phyloP scores from a whole-genome alignment of 345 rosid genomes.

The Erucastrum elatum region DNA sequence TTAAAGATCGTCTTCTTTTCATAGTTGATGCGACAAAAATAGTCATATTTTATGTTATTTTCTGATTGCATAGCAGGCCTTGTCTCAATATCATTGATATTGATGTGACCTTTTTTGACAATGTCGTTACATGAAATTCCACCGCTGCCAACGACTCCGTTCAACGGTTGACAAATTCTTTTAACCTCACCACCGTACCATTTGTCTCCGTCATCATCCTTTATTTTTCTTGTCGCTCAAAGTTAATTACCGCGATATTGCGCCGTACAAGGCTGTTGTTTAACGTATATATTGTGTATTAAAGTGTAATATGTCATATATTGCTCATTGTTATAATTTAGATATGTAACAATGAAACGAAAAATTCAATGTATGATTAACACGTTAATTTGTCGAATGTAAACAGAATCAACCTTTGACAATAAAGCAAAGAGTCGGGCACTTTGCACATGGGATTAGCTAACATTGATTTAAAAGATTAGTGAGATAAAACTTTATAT shows the following conservation, averaged over 20 bases:
- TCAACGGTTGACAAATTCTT: no score
- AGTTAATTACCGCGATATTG: background rate
- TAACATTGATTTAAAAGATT: slow-evolving; percentile 12
- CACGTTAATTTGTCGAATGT: slow-evolving; percentile 3
- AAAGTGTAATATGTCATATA: background rate
- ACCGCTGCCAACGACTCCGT: no score
- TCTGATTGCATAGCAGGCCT: no score
- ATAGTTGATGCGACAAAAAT: no score
- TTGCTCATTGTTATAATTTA: background rate
- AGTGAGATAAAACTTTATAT: background rate
- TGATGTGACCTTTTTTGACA: no score
- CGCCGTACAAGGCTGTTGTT: background rate
- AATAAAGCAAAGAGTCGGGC: slow-evolving; percentile 10
- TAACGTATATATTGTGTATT: background rate
- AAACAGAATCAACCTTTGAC: slow-evolving; percentile 31
- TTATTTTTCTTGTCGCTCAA: background rate
- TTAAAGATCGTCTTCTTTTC: no score
- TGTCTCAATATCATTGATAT: no score
- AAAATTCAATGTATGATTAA: background rate
- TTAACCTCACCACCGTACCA: no score
- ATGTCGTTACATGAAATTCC: no score
- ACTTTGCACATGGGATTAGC: slow-evolving; percentile 34
- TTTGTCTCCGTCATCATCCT: background rate
- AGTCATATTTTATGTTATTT: no score
- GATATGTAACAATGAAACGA: background rate